Base-by-base conservation (phyloP, 192 early-diverging fungal species). In the Neocallimastix lanati region DNA sequence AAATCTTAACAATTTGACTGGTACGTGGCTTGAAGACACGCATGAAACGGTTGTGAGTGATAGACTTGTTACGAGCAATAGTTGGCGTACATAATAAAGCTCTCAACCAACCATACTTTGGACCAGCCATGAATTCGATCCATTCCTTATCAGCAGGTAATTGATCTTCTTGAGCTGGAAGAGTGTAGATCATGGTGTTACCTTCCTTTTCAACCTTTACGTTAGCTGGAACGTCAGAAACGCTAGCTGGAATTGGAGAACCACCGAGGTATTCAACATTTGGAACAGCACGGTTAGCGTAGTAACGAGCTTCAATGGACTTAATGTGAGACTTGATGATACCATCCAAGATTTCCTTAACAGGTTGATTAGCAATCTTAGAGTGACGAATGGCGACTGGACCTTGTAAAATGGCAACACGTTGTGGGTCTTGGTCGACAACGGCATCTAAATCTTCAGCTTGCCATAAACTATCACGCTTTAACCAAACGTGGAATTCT, bases 401-500 rank as follows among this genome's bases (percentile, higher is more conserved):
- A 50, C 96, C 96, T 33, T 98, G 96, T 78, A 96, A 88, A 81
- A 97, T 96, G 78, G 88, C 89, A 12, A 91, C 91, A 80, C 96
- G 90, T 79, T 92, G 89, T 7, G 92, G 89, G 86, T 98, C 96
- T 82, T 93, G 90, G 77, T 88, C 94, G 15, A 93, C 86, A 76
- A 98, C 89, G 28, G 94, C 90, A 77, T 92, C 92, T 13, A 97
- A 83, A 77, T 96, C 89, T 81, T 96, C 96, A 1, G 93, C 91
- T 82, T 94, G 94, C 95, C 95, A 96, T 29, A 92, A 84, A 13
- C 92, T 92, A 83, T 95, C 92, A 88, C 96, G 96, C 85, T 92
- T 92, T 86, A 96, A 91, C 91, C 93, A 92, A 29, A 89, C 86
- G 82, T 94, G 93, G 86, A 98, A 96, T 86, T 94, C 93, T 79